phyloP scores from a whole-genome alignment of 2,329 filamentous ascomycete genomes.

The Aschersonia sp. region DNA sequence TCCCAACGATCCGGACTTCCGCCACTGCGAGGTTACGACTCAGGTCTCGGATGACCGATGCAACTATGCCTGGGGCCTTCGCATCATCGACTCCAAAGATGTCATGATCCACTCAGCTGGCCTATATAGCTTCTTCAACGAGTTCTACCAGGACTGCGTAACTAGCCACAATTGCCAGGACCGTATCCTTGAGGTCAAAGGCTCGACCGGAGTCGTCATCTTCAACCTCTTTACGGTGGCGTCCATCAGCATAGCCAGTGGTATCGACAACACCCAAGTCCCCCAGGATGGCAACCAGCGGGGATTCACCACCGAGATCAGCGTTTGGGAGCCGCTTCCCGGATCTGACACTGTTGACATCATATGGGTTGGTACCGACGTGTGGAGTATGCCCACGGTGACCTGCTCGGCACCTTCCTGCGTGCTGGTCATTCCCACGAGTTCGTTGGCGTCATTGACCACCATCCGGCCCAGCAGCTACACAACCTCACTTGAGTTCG shows the following conservation, averaged over 20 bases:
- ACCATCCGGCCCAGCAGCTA: not conserved
- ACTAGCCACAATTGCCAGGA: constrained; percentile 9
- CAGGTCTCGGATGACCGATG: constrained; percentile 3
- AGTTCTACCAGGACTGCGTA: constrained; percentile 1
- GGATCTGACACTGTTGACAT: not conserved
- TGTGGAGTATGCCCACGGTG: not conserved
- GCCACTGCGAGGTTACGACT: not conserved
- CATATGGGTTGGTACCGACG: not conserved
- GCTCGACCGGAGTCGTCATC: constrained; percentile 8
- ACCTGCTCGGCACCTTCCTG: not conserved
- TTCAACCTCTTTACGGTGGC: constrained; percentile 15
- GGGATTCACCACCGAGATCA: not conserved
- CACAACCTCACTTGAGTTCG: not conserved
- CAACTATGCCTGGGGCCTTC: constrained; percentile 8
- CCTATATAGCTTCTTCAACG: constrained; percentile 12
- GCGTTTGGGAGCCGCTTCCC: not conserved
- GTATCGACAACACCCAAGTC: not conserved
- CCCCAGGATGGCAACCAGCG: not conserved
- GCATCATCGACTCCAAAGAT: constrained; percentile 5
- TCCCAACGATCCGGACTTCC: constrained; percentile 5
- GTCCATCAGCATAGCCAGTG: constrained; percentile 10
- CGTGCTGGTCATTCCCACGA: not conserved
- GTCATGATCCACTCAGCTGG: constrained; percentile 12
- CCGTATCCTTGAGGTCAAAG: constrained; percentile 4
- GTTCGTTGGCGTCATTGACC: not conserved